A percentile compares a stretch with the other conserved stretches of the same genome.
These are phyloP conservation scores for Penicillium chermesinum DNA, from an alignment of 495 filamentous ascomycete genomes.

Conservation along the genomic window DNA sequence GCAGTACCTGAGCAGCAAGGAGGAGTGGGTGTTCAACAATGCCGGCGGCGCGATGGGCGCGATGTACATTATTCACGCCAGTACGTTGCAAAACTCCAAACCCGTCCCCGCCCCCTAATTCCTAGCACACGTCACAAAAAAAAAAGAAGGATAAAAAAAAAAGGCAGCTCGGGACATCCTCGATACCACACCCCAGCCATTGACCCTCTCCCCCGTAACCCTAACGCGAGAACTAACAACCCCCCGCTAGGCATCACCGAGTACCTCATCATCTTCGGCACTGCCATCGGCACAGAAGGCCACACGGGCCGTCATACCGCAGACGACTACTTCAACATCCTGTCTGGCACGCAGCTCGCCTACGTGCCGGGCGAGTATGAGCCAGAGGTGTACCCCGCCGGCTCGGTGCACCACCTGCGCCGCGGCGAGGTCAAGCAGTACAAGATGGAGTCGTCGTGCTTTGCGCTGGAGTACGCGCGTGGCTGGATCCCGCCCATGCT, in stretches of 20 bases:
- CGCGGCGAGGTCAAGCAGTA: constrained; percentile 82
- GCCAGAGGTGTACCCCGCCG: constrained; percentile 69
- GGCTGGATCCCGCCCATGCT: constrained; percentile 91
- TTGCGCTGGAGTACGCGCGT: constrained; percentile 81
- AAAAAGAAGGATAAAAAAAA: no score
- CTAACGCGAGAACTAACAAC: constrained; percentile 13
- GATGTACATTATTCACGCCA: constrained; percentile 86
- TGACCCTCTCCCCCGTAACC: neutral
- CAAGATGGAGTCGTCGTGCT: constrained; percentile 73
- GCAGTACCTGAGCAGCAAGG: constrained; percentile 37
- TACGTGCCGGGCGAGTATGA: constrained; percentile 65
- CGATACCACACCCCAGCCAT: neutral
- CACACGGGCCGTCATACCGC: constrained; percentile 83
- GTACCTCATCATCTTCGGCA: constrained; percentile 77
- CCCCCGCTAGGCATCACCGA: constrained; percentile 55
- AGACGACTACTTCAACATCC: constrained; percentile 91
- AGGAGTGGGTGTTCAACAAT: constrained; percentile 57
- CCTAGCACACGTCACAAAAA: no score
- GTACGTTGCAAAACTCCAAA: constrained; percentile 34
- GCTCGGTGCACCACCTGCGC: constrained; percentile 69
- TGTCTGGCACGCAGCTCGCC: constrained; percentile 66
- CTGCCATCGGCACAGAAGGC: constrained; percentile 81
- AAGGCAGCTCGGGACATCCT: neutral
- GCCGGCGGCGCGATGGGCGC: constrained; percentile 82
- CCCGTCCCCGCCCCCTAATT: neutral